phyloP scores from a whole-genome alignment of 768 basidiomycete genomes.

The Pholiota microspora region DNA sequence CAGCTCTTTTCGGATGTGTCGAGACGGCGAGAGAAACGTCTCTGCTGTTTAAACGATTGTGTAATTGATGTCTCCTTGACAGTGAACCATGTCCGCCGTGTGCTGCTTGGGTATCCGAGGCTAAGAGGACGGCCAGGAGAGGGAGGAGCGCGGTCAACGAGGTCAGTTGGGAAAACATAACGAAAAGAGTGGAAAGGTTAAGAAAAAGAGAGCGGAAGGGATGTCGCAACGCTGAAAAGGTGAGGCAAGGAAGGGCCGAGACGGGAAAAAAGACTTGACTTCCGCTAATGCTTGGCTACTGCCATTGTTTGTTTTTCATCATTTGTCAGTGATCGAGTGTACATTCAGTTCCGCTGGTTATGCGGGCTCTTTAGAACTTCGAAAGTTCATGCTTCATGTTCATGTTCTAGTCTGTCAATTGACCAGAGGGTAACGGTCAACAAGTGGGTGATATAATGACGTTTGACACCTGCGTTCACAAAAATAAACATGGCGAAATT shows the following conservation, averaged over 20 bases:
- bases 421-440: too few species aligned
- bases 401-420: too few species aligned
- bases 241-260: neutral
- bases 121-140: slow-evolving; percentile 1
- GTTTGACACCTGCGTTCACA: too few species aligned
- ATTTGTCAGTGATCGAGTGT: neutral
- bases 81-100: slow-evolving; percentile 2
- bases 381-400: too few species aligned
- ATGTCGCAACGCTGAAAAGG: neutral
- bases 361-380: neutral
- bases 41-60: slow-evolving; percentile 7
- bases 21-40: neutral
- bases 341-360: neutral
- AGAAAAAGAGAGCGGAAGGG: slow-evolving; percentile 3
- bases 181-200: neutral
- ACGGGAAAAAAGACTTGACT: neutral
- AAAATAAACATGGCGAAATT: too few species aligned
- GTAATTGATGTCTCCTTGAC: slow-evolving; percentile 1
- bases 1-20: neutral
- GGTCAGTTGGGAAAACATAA: neutral
- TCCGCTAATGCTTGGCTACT: neutral
- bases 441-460: too few species aligned
- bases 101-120: neutral
- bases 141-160: slow-evolving; percentile 7
- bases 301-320: neutral